Evolutionary conservation across 352 stramenopile species (phyloP), one percentile per base, ranked within the genome.

Genomic region (Peronospora belbahrii): DNA sequence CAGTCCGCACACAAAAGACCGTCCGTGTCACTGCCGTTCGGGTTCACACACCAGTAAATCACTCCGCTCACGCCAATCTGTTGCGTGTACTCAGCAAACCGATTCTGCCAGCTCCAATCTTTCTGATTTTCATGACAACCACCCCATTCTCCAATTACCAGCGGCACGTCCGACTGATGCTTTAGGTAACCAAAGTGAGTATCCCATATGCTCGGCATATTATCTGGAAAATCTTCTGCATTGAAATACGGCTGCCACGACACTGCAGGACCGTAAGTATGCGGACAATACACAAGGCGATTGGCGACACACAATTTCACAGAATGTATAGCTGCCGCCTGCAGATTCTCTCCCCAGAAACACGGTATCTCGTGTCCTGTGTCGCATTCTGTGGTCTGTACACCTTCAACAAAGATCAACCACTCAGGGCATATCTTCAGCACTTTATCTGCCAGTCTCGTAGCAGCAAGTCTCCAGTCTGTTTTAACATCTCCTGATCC

Each of bases 21-120:
- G 32, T 83, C 63, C 6, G 70, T 85, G 55, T 86, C 74, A 0
- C 67, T 54, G 0, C 61, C 70, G 37, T 86, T 85, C 2, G 69
- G 70, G 40, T 88, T 86, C 17, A 88, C 54, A 38, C 66, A 73
- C 75, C 76, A 88, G 44, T 80, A 82, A 42, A 88, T 63, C 13
- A 56, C 58, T 3, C 56, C 65, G n/a, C 73, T 67, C 10, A 56
- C 59, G 2, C 52, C 62, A 42, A 81, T 65, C 11, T 67, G 42
- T 15, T 59, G 25, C 15, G 65, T 17, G 31, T 84, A 88, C 31
- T 60, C 27, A 2, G 50, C 67, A 36, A 83, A 84, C 11, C 25
- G 46, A 4, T 55, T 55, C 42, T 85, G 71, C 77, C 70, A 83
- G 20, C 13, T 54, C 40, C 56, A 59, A 39, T 88, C 74, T 15